Conservation (phyloP, 371 early-diverging fungal genomes). For the Mortierella sp. region DNA sequence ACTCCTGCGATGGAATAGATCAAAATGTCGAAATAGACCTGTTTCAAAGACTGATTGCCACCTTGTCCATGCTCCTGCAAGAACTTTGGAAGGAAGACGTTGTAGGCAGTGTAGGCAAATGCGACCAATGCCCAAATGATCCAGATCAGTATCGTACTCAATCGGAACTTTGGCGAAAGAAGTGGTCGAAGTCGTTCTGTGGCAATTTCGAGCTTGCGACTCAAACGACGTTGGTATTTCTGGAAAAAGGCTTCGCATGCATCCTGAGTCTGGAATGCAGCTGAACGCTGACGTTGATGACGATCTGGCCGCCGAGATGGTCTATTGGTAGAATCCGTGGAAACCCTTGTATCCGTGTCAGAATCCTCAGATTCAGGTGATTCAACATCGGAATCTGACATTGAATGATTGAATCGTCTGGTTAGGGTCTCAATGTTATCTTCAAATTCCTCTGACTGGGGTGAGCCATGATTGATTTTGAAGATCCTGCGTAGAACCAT, state of each 20-base stretch:
- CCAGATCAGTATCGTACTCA: conserved; percentile 79
- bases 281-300: conserved; percentile 9
- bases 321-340: neutral
- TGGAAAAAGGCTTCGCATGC: conserved; percentile 1
- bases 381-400: conserved; percentile 10
- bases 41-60: conserved; percentile 55
- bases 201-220: conserved; percentile 9
- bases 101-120: conserved; percentile 87
- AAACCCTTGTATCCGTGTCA: conserved; percentile 6
- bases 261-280: neutral
- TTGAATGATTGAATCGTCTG: conserved; percentile 23
- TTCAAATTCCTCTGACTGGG: conserved; percentile 29
- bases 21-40: conserved; percentile 80
- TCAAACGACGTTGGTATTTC: conserved; percentile 6
- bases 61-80: conserved; percentile 68
- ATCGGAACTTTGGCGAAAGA: conserved; percentile 61
- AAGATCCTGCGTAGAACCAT: conserved; percentile 78
- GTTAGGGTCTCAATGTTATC: conserved; percentile 43
- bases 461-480: conserved; percentile 70
- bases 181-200: conserved; percentile 48
- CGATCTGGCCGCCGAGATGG: neutral
- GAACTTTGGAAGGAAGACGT: conserved; percentile 83
- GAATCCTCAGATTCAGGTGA: conserved; percentile 19
- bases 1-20: conserved; percentile 83
- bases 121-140: conserved; percentile 84